These are phyloP conservation scores for Marchantia paleacea DNA, from an alignment of 225 moss, liverwort and hornwort genomes.

Conservation along the genomic window DNA sequence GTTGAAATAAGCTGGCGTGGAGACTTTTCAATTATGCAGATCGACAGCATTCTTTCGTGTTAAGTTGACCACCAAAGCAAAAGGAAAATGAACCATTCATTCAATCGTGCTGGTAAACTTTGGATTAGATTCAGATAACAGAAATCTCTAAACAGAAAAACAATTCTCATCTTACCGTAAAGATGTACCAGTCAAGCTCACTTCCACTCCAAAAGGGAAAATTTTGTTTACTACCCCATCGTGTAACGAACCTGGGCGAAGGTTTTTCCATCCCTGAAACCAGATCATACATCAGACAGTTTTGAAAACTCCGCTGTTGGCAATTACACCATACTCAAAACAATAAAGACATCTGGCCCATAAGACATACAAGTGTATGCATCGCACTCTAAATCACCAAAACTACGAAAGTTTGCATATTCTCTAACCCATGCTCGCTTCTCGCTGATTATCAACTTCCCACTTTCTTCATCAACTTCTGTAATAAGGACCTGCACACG, in stretches of 20 bases:
- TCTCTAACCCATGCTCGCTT: constrained; percentile 39
- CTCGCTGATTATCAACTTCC: constrained; percentile 38
- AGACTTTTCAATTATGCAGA: too few relatives aligned
- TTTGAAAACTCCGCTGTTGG: too few relatives aligned
- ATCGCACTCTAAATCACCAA: not conserved
- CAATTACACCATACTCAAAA: too few relatives aligned
- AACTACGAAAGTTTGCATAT: not conserved
- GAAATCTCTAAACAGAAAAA: not conserved
- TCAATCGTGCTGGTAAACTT: too few relatives aligned
- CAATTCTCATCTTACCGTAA: constrained; percentile 23
- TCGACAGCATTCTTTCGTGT: too few relatives aligned
- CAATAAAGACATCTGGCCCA: too few relatives aligned
- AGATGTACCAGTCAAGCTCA: constrained; percentile 31
- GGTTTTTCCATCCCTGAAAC: constrained; percentile 24
- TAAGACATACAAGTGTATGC: not conserved
- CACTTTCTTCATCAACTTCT: constrained; percentile 28
- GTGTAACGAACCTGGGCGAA: constrained; percentile 30
- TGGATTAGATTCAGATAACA: not conserved
- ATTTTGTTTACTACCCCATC: constrained; percentile 33
- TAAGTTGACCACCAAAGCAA: too few relatives aligned
- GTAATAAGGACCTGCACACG: constrained; percentile 31
- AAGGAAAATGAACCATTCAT: too few relatives aligned
- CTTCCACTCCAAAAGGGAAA: constrained; percentile 33
- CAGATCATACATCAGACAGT: not conserved
- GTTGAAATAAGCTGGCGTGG: too few relatives aligned